Conservation (phyloP, 2,329 filamentous ascomycete species). For the Hymenoscyphus scutula region DNA sequence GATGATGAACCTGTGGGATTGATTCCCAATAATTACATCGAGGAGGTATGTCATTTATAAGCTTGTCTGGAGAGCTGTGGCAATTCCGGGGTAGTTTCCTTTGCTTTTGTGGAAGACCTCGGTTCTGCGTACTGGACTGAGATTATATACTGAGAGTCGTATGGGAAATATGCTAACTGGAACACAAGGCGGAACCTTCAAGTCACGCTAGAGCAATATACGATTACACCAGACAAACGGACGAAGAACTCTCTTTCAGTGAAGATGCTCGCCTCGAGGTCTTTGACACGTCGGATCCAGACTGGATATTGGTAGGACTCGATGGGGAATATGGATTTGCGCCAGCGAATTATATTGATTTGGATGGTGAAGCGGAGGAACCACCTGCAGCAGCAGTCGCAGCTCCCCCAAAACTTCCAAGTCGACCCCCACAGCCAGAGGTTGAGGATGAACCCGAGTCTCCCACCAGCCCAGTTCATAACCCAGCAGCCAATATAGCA, state of each 20-base stretch:
- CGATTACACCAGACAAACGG: conserved; percentile 94
- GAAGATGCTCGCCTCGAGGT: conserved; percentile 83
- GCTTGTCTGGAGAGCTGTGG: neutral
- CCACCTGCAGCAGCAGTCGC: conserved; percentile 26
- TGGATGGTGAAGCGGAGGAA: conserved; percentile 42
- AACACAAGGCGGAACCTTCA: conserved; percentile 58
- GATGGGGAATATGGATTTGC: conserved; percentile 90
- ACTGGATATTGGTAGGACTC: conserved; percentile 91
- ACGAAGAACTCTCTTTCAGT: conserved; percentile 93
- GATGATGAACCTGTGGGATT: conserved; percentile 40
- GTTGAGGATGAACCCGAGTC: conserved; percentile 31
- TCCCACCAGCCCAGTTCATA: conserved; percentile 25
- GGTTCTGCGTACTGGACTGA: neutral
- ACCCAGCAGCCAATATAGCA: conserved; percentile 30
- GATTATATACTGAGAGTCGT: neutral
- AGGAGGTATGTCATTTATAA: conserved; percentile 64
- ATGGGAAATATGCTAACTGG: conserved; percentile 19
- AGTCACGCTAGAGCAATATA: conserved; percentile 87
- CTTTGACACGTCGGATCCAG: conserved; percentile 86
- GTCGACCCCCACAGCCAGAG: conserved; percentile 38
- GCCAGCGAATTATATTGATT: conserved; percentile 92
- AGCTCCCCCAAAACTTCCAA: conserved; percentile 37
- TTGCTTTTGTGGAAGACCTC: neutral
- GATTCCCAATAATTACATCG: conserved; percentile 91
- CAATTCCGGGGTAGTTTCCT: neutral